Evolutionary conservation across 1,139 yeast species (phyloP).

Genomic region (Pichia norvegensis): DNA sequence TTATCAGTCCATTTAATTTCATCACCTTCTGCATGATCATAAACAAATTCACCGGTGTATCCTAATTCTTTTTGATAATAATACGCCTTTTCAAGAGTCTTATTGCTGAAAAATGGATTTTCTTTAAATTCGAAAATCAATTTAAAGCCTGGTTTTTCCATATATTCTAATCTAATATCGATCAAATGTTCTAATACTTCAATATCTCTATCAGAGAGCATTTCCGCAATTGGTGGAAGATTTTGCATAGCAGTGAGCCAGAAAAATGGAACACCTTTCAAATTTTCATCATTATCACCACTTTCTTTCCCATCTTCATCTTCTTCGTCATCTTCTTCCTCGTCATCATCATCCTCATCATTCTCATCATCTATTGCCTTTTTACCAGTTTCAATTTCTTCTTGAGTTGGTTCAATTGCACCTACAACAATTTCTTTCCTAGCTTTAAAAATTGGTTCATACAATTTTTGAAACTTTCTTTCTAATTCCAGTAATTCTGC

Average conservation of each 20-base stretch:
- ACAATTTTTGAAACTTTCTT: constrained; percentile 64
- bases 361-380: constrained; percentile 31
- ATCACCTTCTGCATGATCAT: constrained; percentile 93
- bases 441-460: constrained; percentile 68
- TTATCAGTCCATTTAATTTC: constrained; percentile 78
- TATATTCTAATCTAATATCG: constrained; percentile 75
- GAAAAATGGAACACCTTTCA: constrained; percentile 81
- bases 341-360: constrained; percentile 37
- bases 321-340: constrained; percentile 33
- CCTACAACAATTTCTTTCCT: constrained; percentile 73
- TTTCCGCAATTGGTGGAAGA: constrained; percentile 71
- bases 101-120: constrained; percentile 75
- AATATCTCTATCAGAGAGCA: constrained; percentile 84
- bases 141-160: constrained; percentile 84
- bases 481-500: constrained; percentile 82
- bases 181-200: constrained; percentile 65
- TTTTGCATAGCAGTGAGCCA: constrained; percentile 96
- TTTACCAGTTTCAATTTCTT: constrained; percentile 72
- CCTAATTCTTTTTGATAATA: constrained; percentile 93
- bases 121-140: constrained; percentile 72
- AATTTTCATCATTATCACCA: constrained; percentile 35
- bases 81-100: constrained; percentile 70
- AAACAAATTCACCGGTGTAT: constrained; percentile 91
- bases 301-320: constrained; percentile 36
- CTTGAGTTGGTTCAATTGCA: constrained; percentile 63